phyloP scores from a whole-genome alignment of 352 stramenopile genomes.

The Globisporangium echinulatum region DNA sequence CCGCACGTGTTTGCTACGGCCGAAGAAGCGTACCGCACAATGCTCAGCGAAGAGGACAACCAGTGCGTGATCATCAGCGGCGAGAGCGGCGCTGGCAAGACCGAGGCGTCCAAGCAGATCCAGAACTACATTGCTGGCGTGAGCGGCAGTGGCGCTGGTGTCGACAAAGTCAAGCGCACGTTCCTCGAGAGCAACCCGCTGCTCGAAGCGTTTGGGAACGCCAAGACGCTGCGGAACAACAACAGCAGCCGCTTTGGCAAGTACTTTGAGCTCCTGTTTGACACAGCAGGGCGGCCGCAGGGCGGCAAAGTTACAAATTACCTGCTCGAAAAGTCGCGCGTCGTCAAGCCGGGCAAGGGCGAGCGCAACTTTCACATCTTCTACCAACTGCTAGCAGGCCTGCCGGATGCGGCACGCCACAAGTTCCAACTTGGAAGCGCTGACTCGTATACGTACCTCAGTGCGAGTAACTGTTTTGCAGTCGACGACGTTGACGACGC shows the following conservation, averaged over 20 bases:
- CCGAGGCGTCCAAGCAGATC: slow-evolving; percentile 86
- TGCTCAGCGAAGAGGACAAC: slow-evolving; percentile 86
- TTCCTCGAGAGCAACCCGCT: slow-evolving; percentile 94
- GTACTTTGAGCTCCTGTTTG: slow-evolving; percentile 93
- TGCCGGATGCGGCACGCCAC: slow-evolving; percentile 46
- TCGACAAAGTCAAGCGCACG: slow-evolving; percentile 85
- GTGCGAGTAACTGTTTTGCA: slow-evolving; percentile 80
- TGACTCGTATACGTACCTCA: slow-evolving; percentile 86
- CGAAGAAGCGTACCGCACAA: slow-evolving; percentile 83
- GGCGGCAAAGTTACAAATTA: slow-evolving; percentile 91
- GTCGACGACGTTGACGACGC: slow-evolving; percentile 91
- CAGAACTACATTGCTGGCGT: slow-evolving; percentile 88
- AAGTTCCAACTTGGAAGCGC: slow-evolving; percentile 69
- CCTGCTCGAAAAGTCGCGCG: slow-evolving; percentile 88
- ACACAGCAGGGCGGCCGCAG: slow-evolving; percentile 71
- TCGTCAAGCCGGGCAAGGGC: slow-evolving; percentile 78
- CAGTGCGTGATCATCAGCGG: slow-evolving; percentile 89
- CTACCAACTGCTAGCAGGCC: slow-evolving; percentile 86
- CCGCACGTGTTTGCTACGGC: slow-evolving; percentile 84
- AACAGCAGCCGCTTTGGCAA: slow-evolving; percentile 96
- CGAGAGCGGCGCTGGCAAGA: slow-evolving; percentile 83
- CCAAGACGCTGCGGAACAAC: slow-evolving; percentile 93
- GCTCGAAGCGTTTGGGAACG: slow-evolving; percentile 95
- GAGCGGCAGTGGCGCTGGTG: slow-evolving; percentile 62
- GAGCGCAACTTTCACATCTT: slow-evolving; percentile 96